These are phyloP conservation scores for Malassezia cuniculi DNA, from an alignment of 1,284 basidiomycete species.

Conservation along the genomic window DNA sequence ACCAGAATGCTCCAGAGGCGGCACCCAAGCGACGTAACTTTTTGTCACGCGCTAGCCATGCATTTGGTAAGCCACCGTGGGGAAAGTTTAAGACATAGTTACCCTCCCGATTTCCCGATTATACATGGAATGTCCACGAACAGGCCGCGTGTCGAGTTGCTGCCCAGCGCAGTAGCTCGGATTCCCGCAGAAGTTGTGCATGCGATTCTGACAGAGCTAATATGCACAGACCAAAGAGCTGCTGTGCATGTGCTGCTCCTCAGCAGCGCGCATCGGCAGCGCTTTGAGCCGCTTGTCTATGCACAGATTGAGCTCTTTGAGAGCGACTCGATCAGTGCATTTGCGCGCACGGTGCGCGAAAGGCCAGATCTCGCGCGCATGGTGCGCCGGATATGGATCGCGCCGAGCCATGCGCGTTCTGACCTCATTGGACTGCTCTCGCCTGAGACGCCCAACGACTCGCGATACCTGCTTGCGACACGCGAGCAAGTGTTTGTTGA, in stretches of 20 bases:
- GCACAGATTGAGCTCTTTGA: slow-evolving; percentile 9
- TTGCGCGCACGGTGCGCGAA: slow-evolving; percentile 1
- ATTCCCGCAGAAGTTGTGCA: too few relatives aligned
- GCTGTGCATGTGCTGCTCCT: slow-evolving; percentile 1
- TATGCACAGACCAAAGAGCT: slow-evolving; percentile 3
- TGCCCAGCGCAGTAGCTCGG: too few relatives aligned
- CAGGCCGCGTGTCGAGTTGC: too few relatives aligned
- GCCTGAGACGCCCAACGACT: slow-evolving; percentile 21
- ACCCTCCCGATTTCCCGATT: too few relatives aligned
- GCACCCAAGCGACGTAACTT: too few relatives aligned
- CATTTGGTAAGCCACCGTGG: too few relatives aligned
- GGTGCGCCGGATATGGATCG: slow-evolving; percentile 32
- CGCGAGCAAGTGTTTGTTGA: slow-evolving; percentile 18
- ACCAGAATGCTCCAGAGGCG: too few relatives aligned
- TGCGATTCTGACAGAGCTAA: too few relatives aligned
- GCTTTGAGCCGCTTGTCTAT: slow-evolving; percentile 4
- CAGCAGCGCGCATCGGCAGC: not conserved
- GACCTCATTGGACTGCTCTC: slow-evolving; percentile 34
- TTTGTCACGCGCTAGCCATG: too few relatives aligned
- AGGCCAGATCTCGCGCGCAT: slow-evolving; percentile 18
- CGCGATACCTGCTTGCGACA: slow-evolving; percentile 19
- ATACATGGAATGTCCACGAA: too few relatives aligned
- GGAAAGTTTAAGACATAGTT: too few relatives aligned
- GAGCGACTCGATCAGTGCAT: slow-evolving; percentile 1
- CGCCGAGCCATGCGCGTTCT: slow-evolving; percentile 23